Conservation (phyloP, 495 filamentous ascomycete species). For the Haplographium delicatum region DNA sequence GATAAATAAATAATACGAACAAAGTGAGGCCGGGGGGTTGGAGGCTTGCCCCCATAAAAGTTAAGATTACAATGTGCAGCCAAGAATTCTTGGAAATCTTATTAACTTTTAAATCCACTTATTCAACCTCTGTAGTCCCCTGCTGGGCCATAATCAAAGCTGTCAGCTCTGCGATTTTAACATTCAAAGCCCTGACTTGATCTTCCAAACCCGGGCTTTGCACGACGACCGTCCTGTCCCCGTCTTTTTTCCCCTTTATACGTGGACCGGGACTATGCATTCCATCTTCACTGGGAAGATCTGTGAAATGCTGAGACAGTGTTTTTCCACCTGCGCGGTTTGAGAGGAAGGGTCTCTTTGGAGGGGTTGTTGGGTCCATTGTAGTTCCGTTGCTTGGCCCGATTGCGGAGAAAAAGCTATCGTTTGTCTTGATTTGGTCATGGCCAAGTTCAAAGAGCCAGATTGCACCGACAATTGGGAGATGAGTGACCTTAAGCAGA, state of each 20-base stretch:
- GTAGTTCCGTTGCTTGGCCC: conserved; percentile 1
- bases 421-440: conserved; percentile 6
- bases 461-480: conserved; percentile 48
- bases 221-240: background rate
- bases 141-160: conserved; percentile 27
- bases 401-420: conserved; percentile 11
- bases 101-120: too few species aligned
- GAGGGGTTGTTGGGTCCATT: background rate
- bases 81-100: too few species aligned
- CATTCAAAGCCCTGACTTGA: conserved; percentile 21
- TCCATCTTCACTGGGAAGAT: background rate
- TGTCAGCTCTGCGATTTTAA: conserved; percentile 26
- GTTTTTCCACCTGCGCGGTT: conserved; percentile 12
- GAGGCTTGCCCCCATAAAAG: too few species aligned
- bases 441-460: conserved; percentile 41
- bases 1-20: too few species aligned
- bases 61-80: too few species aligned
- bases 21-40: too few species aligned
- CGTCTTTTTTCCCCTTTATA: conserved; percentile 2
- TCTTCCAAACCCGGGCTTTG: conserved; percentile 17
- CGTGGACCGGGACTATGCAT: conserved; percentile 1
- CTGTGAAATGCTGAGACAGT: conserved; percentile 4
- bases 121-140: conserved; percentile 3
- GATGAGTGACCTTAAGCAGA: conserved; percentile 60
- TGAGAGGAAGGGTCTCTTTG: conserved; percentile 16